These are phyloP conservation scores for Hysterangium stoloniferum DNA, from an alignment of 768 basidiomycete species.

Conservation along the genomic window DNA sequence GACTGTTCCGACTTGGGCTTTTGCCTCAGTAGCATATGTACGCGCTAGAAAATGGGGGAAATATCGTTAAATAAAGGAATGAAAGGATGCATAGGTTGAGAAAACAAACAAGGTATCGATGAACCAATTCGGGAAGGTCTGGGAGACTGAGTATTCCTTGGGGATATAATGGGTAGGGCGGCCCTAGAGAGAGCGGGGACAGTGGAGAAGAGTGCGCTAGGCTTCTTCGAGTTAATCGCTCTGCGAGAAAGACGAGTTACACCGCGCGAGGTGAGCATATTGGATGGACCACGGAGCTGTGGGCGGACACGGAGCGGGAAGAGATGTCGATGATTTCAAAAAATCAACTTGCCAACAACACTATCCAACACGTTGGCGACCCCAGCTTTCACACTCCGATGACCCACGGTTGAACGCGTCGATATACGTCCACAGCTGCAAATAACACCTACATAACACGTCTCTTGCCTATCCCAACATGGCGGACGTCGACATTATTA, in stretches of 20 bases:
- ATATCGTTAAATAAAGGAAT: slow-evolving; percentile 18
- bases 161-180: slow-evolving; percentile 28
- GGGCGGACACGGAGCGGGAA: slow-evolving; percentile 9
- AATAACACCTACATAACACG: slow-evolving; percentile 5
- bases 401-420: slow-evolving; percentile 4
- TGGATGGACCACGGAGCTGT: slow-evolving; percentile 9
- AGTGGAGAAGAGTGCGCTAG: slow-evolving; percentile 76
- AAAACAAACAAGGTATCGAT: slow-evolving; percentile 45
- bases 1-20: slow-evolving; percentile 64
- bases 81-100: slow-evolving; percentile 14
- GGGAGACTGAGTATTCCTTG: slow-evolving; percentile 38
- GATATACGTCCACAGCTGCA: background rate
- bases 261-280: slow-evolving; percentile 81
- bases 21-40: slow-evolving; percentile 87
- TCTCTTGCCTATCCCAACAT: background rate
- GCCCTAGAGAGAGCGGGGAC: slow-evolving; percentile 48
- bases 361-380: background rate
- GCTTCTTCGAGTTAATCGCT: slow-evolving; percentile 67
- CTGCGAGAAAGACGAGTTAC: slow-evolving; percentile 83
- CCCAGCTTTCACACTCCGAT: slow-evolving; percentile 1
- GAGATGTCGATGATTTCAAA: slow-evolving; percentile 4
- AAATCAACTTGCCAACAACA: slow-evolving; percentile 6
- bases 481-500: background rate
- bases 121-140: slow-evolving; percentile 44
- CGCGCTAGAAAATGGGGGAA: slow-evolving; percentile 45